These are phyloP conservation scores for Leucocoprinus birnbaumii DNA, from an alignment of 768 basidiomycete species.

Conservation along the genomic window DNA sequence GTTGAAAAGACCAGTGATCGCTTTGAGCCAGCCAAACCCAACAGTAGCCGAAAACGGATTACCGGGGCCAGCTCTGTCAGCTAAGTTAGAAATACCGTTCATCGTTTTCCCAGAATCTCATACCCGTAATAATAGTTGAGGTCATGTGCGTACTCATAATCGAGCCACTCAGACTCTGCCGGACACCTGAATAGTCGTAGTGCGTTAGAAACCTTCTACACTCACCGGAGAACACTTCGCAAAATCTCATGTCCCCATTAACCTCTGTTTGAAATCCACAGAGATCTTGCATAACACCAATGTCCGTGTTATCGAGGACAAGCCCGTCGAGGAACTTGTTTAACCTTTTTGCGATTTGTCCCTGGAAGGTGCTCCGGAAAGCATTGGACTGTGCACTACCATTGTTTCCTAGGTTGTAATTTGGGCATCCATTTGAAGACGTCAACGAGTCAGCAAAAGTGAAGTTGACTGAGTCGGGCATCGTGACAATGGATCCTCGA, in stretches of 20 bases:
- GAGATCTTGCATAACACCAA: constrained; percentile 1
- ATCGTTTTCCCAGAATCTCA: background rate
- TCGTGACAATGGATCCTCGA: background rate
- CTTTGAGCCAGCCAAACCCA: background rate
- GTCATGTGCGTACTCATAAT: constrained; percentile 1
- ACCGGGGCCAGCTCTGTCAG: background rate
- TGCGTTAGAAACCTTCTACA: background rate
- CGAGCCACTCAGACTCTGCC: background rate
- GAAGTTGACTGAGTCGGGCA: background rate
- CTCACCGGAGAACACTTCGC: background rate
- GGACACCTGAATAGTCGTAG: background rate
- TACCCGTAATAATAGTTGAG: constrained; percentile 1
- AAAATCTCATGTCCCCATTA: background rate
- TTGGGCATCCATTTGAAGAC: background rate
- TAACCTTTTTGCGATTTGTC: background rate
- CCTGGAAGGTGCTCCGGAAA: background rate
- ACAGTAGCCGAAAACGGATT: background rate
- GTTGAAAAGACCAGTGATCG: background rate
- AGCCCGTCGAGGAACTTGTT: background rate
- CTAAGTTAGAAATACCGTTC: background rate
- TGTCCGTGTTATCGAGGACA: background rate
- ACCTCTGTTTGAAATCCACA: background rate
- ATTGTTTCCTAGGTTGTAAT: background rate
- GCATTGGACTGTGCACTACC: background rate
- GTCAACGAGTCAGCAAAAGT: constrained; percentile 2